These are phyloP conservation scores for Aurinia saxatilis DNA, from an alignment of 345 rosid genomes.

Conservation along the genomic window DNA sequence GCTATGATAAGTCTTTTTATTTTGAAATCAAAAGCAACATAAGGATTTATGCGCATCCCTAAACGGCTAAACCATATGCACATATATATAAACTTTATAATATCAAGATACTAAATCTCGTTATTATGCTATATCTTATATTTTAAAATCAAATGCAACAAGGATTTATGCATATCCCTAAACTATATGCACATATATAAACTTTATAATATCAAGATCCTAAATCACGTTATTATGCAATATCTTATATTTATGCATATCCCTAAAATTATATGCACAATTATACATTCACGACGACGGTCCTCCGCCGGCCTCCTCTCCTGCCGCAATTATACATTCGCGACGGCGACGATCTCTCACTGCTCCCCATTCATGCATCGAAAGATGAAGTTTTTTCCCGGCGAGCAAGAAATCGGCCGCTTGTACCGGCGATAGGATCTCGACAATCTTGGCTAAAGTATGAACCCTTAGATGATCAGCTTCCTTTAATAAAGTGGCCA, in stretches of 20 bases:
- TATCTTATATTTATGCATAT: background rate
- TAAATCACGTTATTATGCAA: slow-evolving; percentile 2
- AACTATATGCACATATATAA: background rate
- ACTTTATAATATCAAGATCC: background rate
- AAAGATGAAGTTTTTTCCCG: slow-evolving; percentile 34
- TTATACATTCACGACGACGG: background rate
- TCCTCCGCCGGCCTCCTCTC: background rate
- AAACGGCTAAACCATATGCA: background rate
- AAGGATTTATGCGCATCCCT: background rate
- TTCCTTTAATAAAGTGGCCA: slow-evolving; percentile 25
- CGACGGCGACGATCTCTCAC: slow-evolving; percentile 31
- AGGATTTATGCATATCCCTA: background rate
- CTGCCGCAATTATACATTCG: slow-evolving; percentile 1
- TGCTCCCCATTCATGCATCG: slow-evolving; percentile 39
- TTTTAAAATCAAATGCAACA: background rate
- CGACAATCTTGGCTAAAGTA: slow-evolving; percentile 27
- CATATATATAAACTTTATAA: background rate
- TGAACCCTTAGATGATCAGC: slow-evolving; percentile 36
- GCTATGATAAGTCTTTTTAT: background rate
- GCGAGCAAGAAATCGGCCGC: slow-evolving; percentile 35
- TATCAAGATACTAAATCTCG: slow-evolving; percentile 10
- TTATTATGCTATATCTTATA: background rate
- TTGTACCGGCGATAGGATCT: slow-evolving; percentile 26
- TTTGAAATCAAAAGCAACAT: background rate
- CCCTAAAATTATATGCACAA: background rate